phyloP scores from a whole-genome alignment of 108 stramenopile species.

The Cyclotella choctawhatcheeana region DNA sequence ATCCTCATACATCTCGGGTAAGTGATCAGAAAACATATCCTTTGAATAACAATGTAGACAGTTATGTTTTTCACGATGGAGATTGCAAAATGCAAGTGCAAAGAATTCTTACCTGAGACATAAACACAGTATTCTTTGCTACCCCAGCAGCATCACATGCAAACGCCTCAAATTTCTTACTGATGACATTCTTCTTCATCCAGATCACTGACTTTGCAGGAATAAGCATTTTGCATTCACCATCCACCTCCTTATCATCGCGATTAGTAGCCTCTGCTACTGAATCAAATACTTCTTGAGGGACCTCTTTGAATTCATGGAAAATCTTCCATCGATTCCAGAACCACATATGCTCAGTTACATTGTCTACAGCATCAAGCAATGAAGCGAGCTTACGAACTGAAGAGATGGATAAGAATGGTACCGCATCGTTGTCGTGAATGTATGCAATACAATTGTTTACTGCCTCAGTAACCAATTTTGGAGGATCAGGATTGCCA shows the following conservation, averaged over 20 bases:
- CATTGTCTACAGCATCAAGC: conserved; percentile 28
- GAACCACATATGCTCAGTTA: conserved; percentile 17
- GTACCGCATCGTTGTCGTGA: conserved; percentile 50
- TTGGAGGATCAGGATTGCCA: conserved; percentile 24
- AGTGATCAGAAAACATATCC: conserved; percentile 28
- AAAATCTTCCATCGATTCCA: conserved; percentile 16
- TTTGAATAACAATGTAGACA: no score
- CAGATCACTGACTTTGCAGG: conserved; percentile 12
- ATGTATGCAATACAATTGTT: conserved; percentile 37
- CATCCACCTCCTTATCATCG: conserved; percentile 6
- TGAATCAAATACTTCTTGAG: conserved; percentile 12
- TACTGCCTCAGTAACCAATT: conserved; percentile 31
- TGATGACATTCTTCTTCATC: conserved; percentile 12
- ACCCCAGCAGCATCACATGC: conserved; percentile 12
- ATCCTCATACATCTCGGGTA: conserved; percentile 25
- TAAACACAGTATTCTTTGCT: conserved; percentile 13
- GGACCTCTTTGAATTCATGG: conserved; percentile 8
- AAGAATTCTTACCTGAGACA: no score
- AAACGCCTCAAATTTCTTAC: conserved; percentile 12
- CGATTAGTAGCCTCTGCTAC: conserved; percentile 4
- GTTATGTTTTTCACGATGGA: no score
- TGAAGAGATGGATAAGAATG: conserved; percentile 46
- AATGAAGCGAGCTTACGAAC: conserved; percentile 35
- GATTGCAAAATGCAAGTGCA: no score
- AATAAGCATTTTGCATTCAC: conserved; percentile 12